Base-by-base conservation (phyloP, 108 stramenopile genomes). In the Skeletonema costatum region DNA sequence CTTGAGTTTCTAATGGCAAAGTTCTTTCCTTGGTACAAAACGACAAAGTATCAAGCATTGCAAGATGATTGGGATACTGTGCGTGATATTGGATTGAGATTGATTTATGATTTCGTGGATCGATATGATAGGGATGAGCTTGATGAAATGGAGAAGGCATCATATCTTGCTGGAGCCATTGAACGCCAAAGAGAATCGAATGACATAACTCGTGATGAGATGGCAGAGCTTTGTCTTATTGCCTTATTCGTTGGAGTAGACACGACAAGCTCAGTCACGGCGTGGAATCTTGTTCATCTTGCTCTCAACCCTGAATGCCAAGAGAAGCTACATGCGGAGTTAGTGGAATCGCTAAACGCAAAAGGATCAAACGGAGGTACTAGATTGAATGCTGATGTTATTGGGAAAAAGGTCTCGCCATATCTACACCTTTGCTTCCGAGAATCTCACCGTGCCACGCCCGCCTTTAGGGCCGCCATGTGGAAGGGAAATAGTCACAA, bases 391-490 rank as follows among this genome's bases (percentile, higher is more conserved):
- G 36, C 69, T 17, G 75, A 76, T 25, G 41, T 48, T 2, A 31
- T 76, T 41, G 41, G 60, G 61, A 76, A 70, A 31, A 32, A 32
- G 36, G 39, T 62, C 33, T 31, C 32, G 10, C 75, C 82, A 5
- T 78, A 78, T 60, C 63, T 83, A 32, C 77, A 83, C 31, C 73
- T 77, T 9, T 35, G 63, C 31, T 48, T 83, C 36, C 68, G 82
- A n/a, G 82, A 83, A 61, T 62, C 77, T 11, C 82, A 83, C 48
- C 77, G 82, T 30, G 50, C 74, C 33, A 77, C 82, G 14, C 75
- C 75, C 10, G 17, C 77, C 2, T 29, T 58, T 25, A 31, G 58
- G 0, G n/a, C 67, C 14, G 68, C 70, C 0, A 41, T 71, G 51
- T 32, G 66, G 14, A 76, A 76, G 29, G 58, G 64, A 32, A 66